phyloP scores from a whole-genome alignment of 225 moss, liverwort and hornwort genomes.

The Physcomitrium patens region DNA sequence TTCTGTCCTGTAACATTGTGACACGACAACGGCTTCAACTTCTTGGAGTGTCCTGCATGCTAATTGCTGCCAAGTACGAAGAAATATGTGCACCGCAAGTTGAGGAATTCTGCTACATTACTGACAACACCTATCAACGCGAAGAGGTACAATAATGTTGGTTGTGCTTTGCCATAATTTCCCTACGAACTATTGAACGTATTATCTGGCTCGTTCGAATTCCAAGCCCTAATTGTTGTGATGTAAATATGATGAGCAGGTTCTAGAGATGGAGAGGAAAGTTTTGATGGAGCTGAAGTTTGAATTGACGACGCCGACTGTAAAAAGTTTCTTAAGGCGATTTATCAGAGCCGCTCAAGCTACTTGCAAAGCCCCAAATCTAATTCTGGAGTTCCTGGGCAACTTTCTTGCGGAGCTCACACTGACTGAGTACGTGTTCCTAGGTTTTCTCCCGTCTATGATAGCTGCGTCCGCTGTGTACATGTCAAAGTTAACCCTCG shows the following conservation, averaged over 20 bases:
- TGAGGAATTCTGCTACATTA: conserved; percentile 98
- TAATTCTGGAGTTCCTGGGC: conserved; percentile 88
- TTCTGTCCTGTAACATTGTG: conserved; percentile 72
- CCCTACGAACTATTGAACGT: not conserved
- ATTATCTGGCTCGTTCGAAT: not conserved
- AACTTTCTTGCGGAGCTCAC: conserved; percentile 91
- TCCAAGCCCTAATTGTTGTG: not conserved
- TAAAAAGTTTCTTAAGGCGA: conserved; percentile 91
- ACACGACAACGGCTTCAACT: conserved; percentile 82
- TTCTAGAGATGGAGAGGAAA: conserved; percentile 90
- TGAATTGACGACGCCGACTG: conserved; percentile 94
- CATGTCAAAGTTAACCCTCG: conserved; percentile 81
- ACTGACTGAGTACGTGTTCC: conserved; percentile 75
- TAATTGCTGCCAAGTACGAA: conserved; percentile 76
- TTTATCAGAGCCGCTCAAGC: conserved; percentile 91
- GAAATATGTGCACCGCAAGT: conserved; percentile 94
- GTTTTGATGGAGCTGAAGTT: conserved; percentile 90
- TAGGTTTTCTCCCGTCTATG: conserved; percentile 79
- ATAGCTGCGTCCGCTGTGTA: conserved; percentile 95
- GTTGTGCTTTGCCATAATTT: not conserved
- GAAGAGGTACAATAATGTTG: conserved; percentile 55
- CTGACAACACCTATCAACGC: conserved; percentile 91
- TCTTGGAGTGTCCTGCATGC: conserved; percentile 85
- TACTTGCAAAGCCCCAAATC: conserved; percentile 61
- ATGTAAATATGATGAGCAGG: conserved; percentile 32